Conservation (phyloP, 2,329 filamentous ascomycete species). For the Apiospora koreana region DNA sequence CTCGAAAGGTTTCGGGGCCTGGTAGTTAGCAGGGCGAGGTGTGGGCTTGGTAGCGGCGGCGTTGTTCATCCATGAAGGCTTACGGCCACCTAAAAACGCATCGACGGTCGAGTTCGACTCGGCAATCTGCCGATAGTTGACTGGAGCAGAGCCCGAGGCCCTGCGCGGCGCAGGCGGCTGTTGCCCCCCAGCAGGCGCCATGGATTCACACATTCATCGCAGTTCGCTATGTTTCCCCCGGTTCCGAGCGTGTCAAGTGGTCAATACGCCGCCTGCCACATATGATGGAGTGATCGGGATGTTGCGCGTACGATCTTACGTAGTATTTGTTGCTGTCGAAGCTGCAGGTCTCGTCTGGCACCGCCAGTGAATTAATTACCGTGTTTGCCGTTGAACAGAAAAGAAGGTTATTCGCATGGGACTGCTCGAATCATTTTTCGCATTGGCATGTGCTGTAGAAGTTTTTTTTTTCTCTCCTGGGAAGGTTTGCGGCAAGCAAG, state of each 20-base stretch:
- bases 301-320: neutral
- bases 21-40: constrained; percentile 25
- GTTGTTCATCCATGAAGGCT: constrained; percentile 35
- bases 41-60: constrained; percentile 31
- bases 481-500: neutral
- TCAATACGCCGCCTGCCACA: neutral
- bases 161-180: constrained; percentile 10
- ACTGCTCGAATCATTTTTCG: neutral
- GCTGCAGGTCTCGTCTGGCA: neutral
- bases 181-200: constrained; percentile 14
- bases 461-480: neutral
- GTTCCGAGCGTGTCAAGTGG: neutral
- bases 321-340: neutral
- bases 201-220: constrained; percentile 15
- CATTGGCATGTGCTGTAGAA: neutral
- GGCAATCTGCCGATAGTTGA: constrained; percentile 31
- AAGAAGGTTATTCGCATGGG: neutral
- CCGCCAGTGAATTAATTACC: neutral
- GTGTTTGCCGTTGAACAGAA: neutral
- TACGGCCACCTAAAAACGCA: constrained; percentile 38
- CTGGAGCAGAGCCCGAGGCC: constrained; percentile 14
- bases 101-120: constrained; percentile 44
- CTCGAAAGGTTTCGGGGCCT: constrained; percentile 12
- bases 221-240: neutral
- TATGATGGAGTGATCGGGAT: neutral